Conservation (phyloP, 2,329 filamentous ascomycete genomes). For the Monilinia laxa region DNA sequence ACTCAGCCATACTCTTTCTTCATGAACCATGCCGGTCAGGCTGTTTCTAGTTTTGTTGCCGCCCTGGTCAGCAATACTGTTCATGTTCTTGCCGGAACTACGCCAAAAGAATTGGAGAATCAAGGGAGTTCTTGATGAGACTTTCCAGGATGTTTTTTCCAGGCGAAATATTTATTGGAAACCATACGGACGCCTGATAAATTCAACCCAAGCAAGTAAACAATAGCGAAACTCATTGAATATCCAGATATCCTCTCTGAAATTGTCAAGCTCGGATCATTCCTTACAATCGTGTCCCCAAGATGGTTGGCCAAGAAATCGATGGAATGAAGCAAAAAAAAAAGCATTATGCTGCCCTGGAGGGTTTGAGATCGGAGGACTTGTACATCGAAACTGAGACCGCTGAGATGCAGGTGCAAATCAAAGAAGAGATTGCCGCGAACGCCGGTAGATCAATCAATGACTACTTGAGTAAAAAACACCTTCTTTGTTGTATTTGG, state of each 20-base stretch:
- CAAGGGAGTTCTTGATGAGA: conserved; percentile 46
- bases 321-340: conserved; percentile 60
- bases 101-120: conserved; percentile 44
- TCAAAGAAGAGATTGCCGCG: conserved; percentile 48
- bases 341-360: conserved; percentile 52
- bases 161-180: conserved; percentile 42
- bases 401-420: conserved; percentile 47
- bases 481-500: conserved; percentile 18
- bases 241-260: conserved; percentile 47
- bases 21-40: conserved; percentile 29
- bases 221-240: conserved; percentile 55
- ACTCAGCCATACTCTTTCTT: conserved; percentile 25
- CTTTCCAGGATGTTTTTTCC: conserved; percentile 50
- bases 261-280: conserved; percentile 58
- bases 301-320: conserved; percentile 51
- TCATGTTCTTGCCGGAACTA: conserved; percentile 53
- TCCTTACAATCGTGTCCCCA: conserved; percentile 36
- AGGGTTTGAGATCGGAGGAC: conserved; percentile 43
- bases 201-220: conserved; percentile 42
- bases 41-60: conserved; percentile 38
- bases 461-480: conserved; percentile 46
- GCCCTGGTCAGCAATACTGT: conserved; percentile 46
- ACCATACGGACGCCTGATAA: conserved; percentile 46
- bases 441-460: conserved; percentile 49
- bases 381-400: conserved; percentile 42